Evolutionary conservation across 371 early-diverging fungal genomes (phyloP), one percentile per base, ranked within the genome.

Genomic region (Mucor circinelloides): DNA sequence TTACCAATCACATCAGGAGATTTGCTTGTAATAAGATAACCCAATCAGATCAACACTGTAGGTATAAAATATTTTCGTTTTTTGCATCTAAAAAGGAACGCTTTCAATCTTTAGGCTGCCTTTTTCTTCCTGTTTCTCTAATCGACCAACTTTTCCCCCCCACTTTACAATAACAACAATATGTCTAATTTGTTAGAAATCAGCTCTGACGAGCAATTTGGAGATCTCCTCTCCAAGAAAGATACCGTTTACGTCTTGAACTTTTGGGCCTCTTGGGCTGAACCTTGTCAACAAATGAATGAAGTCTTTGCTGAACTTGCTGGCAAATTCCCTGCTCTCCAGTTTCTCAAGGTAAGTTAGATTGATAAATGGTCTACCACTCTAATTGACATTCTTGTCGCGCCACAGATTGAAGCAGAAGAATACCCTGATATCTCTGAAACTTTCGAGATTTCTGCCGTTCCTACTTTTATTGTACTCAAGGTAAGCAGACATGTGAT

Each of bases 251-350:
- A 77, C 59, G 80, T 86, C 10, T 76, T 96, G 61, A 91, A 94
- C 83, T 97, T 97, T 77, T 95, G 92, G 91, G 98, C 97, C 13
- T 61, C 81, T 40, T 98, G 96, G 96, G 95, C 94, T 44, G 89
- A 89, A 56, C 93, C 93, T 38, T 95, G 96, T 82, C 77, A 81
- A 68, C 94, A 96, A 81, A 94, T 98, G 92, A 94, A 94, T 78
- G 90, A 91, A 48, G 91, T 96, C 12, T 92, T 96, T 73, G 86
- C 83, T 50, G 96, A 94, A 75, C 86, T 97, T 42, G 88, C 94
- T 23, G 75, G 73, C 27, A 93, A 93, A 77, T 91, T 90, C 75
- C 79, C 94, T 31, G 75, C 86, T 54, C 75, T 96, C 13, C 81
- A 83, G 56, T 97, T 95, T 72, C 69, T 94, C 64, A 86, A 90